Evolutionary conservation across 345 rosid species (phyloP), one percentile per base, ranked within the genome.

Genomic region (Rhizophora mangle): DNA sequence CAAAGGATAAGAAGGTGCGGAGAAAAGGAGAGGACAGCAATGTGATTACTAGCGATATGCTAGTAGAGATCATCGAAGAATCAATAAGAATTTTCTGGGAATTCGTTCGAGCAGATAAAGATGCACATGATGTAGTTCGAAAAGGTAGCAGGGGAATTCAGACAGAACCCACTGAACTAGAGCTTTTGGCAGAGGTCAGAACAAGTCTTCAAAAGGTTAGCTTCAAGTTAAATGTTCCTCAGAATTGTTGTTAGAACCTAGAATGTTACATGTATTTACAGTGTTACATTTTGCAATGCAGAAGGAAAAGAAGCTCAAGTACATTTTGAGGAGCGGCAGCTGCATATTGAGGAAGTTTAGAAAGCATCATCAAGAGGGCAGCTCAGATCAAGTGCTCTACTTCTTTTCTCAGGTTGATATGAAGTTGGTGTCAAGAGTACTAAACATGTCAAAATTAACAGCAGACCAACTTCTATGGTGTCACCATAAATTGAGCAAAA

Each of bases 341-440:
- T 82, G 96, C 78, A 74, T 87, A 65, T 6, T 89, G 65, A 83
- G 74, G 62, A 85, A 76, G 74, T 80, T 87, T 11, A 74, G 58
- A 64, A 87, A 80, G 76, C 81, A 68, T 21, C 73, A 71, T 34
- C 82, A 75, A 36, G 84, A 81, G 22, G 58, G n/a, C 58, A 72
- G 65, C 71, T 74, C 85, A 32, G 90, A 91, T 30, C 90, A 86
- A 71, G 95, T 82, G 7, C 87, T 88, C 39, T 74, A 73, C 71
- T 95, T 95, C 80, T 89, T 94, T 76, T 87, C 91, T 19, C 97
- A 91, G 68, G 93, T 95, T 64, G 97, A 95, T 69, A 83, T 91
- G 95, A 89, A 76, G 74, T 73, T 95, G 46, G 96, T 95, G 66
- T 81, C 90, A 62, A 91, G 99, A 51, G 96, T 88, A 18, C 79